Conservation (phyloP, 768 basidiomycete genomes). For the Termitomyces sp. region DNA sequence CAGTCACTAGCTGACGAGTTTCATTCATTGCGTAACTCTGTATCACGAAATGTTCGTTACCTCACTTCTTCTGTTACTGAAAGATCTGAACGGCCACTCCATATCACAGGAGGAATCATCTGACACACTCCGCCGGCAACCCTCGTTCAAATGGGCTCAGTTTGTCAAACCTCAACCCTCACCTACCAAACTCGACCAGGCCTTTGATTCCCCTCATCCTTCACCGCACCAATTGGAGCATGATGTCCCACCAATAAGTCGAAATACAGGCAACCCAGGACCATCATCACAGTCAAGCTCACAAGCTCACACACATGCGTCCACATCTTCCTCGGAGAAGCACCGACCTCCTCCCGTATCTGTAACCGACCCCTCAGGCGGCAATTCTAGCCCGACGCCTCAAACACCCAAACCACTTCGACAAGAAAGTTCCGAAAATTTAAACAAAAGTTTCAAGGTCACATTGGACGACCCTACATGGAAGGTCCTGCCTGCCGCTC, state of each 20-base stretch:
- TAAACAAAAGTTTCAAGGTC: conserved; percentile 91
- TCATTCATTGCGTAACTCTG: conserved; percentile 34
- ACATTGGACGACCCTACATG: conserved; percentile 97
- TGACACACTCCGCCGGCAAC: conserved; percentile 60
- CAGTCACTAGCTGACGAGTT: conserved; percentile 68
- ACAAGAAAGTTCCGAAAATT: conserved; percentile 70
- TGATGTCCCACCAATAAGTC: conserved; percentile 44
- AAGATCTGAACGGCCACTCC: conserved; percentile 7
- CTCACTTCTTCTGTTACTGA: conserved; percentile 3
- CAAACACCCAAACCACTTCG: conserved; percentile 43
- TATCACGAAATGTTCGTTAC: conserved; percentile 35
- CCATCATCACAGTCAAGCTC: conserved; percentile 23
- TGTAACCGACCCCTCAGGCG: conserved; percentile 26
- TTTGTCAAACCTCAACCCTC: conserved; percentile 76
- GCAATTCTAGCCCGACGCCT: conserved; percentile 25
- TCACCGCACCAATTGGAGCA: conserved; percentile 80
- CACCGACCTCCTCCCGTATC: conserved; percentile 27
- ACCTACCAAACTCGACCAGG: conserved; percentile 66
- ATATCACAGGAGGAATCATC: conserved; percentile 26
- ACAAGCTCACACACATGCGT: conserved; percentile 12
- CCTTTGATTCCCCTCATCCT: conserved; percentile 69
- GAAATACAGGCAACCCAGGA: conserved; percentile 25
- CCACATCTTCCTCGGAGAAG: conserved; percentile 25
- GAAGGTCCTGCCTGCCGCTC: conserved; percentile 96
- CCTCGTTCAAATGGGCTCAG: conserved; percentile 87